Conservation (phyloP, 1,139 yeast genomes). For the Suhomyces bolitotheri region DNA sequence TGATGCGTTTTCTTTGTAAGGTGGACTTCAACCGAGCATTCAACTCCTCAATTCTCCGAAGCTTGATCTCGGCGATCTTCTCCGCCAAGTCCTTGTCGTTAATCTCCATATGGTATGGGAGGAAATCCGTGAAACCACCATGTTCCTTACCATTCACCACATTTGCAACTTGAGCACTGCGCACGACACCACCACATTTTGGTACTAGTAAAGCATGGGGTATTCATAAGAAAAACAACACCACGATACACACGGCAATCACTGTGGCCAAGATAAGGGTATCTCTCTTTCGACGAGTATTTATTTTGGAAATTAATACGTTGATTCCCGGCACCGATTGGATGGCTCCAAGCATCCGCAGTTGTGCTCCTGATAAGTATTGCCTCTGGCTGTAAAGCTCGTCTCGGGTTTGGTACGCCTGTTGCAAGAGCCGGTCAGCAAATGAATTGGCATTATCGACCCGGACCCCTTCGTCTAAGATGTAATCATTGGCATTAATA, state of each 20-base stretch:
- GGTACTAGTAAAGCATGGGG: background rate
- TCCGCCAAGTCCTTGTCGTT: conserved; percentile 18
- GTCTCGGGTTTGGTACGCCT: conserved; percentile 88
- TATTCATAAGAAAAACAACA: conserved; percentile 54
- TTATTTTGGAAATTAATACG: conserved; percentile 73
- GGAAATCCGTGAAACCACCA: background rate
- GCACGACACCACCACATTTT: conserved; percentile 10
- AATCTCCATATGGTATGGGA: conserved; percentile 3
- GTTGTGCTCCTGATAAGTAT: conserved; percentile 62
- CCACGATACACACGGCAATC: conserved; percentile 69
- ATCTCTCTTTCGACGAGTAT: conserved; percentile 86
- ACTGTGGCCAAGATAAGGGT: conserved; percentile 78
- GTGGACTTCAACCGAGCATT: conserved; percentile 56
- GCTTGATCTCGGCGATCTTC: conserved; percentile 48
- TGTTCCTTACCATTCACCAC: conserved; percentile 5
- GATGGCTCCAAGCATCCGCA: conserved; percentile 59
- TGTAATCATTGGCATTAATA: conserved; percentile 59
- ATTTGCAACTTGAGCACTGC: conserved; percentile 6
- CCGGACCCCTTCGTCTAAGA: conserved; percentile 72
- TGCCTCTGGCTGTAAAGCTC: conserved; percentile 74
- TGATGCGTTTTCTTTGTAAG: conserved; percentile 57
- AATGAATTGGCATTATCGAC: conserved; percentile 72
- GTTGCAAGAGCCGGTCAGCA: conserved; percentile 76
- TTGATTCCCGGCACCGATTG: conserved; percentile 81
- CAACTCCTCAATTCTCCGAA: conserved; percentile 63